A percentile compares a stretch with the other conserved stretches of the same genome.
Conservation (phyloP, 805 yeast species). For the Nakazawaea laoshanensis region DNA sequence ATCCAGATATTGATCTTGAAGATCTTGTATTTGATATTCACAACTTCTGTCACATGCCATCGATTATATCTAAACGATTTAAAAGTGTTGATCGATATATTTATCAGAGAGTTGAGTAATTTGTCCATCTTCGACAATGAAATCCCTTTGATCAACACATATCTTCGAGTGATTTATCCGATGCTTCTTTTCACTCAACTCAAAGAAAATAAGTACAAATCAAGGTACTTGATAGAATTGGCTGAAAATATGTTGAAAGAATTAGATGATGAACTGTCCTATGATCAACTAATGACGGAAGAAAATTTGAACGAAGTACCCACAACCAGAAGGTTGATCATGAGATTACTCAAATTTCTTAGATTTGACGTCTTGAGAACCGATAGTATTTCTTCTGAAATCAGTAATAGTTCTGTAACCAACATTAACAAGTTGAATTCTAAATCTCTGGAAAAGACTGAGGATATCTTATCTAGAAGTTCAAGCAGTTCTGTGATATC, state of each 20-base stretch:
- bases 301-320: constrained; percentile 8
- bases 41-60: constrained; percentile 54
- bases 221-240: constrained; percentile 40
- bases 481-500: constrained; percentile 5
- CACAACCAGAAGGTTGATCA: constrained; percentile 5
- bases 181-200: constrained; percentile 61
- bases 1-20: constrained; percentile 74
- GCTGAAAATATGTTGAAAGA: constrained; percentile 36
- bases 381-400: constrained; percentile 9
- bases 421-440: constrained; percentile 7
- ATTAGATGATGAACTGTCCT: constrained; percentile 5
- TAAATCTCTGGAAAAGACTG: constrained; percentile 3
- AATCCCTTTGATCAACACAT: constrained; percentile 56
- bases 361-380: constrained; percentile 2
- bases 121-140: constrained; percentile 45
- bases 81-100: constrained; percentile 74
- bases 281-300: background rate
- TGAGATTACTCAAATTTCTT: constrained; percentile 5
- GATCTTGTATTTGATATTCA: constrained; percentile 64
- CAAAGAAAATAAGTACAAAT: constrained; percentile 46
- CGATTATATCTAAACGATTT: constrained; percentile 77
- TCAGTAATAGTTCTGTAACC: constrained; percentile 7
- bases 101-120: constrained; percentile 71
- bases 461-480: background rate
- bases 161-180: constrained; percentile 67